These are phyloP conservation scores for Phaseolus lunatus DNA, from an alignment of 306 rosid species.

Conservation along the genomic window DNA sequence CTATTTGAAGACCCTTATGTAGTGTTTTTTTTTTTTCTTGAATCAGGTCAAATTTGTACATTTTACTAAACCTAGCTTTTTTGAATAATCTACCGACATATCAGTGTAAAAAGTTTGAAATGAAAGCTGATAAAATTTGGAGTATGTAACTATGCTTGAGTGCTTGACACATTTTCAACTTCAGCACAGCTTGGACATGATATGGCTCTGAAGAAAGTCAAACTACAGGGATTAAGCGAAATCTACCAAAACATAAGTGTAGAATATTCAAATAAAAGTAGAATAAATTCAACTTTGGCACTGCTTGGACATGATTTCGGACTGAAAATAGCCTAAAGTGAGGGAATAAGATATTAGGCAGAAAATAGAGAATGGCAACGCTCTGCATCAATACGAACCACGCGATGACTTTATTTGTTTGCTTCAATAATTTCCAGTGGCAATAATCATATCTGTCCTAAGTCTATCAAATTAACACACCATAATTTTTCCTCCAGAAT, in stretches of 20 bases:
- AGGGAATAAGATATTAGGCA: conserved; percentile 12
- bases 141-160: background rate
- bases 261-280: background rate
- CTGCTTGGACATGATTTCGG: conserved; percentile 30
- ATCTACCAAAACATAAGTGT: background rate
- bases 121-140: background rate
- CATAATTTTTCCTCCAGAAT: conserved; percentile 11
- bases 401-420: conserved; percentile 23
- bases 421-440: conserved; percentile 21
- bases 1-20: background rate
- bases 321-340: background rate
- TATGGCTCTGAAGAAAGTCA: background rate
- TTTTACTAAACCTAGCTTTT: background rate
- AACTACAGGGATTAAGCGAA: background rate
- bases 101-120: background rate
- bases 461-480: background rate
- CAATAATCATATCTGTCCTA: conserved; percentile 5
- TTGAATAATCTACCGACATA: background rate
- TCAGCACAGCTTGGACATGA: conserved; percentile 19
- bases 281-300: background rate
- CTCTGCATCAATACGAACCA: background rate
- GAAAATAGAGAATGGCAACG: background rate
- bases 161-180: background rate
- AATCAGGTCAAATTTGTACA: too few species aligned
- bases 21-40: background rate